Evolutionary conservation across 164 flowering plant genomes (phyloP).

Genomic region (Umbellularia californica): DNA sequence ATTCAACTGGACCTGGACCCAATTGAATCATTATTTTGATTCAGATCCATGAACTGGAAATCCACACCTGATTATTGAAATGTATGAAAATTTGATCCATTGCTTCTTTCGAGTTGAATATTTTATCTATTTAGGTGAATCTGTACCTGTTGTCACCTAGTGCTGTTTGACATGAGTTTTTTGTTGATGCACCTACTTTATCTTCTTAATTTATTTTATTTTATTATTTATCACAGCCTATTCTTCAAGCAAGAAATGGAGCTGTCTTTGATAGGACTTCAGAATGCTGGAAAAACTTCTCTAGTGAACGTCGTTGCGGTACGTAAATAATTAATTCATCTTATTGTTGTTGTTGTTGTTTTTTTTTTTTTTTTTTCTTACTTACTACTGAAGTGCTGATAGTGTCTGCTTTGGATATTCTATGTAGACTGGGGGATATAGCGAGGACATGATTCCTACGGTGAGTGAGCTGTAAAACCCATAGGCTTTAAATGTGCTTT

Average conservation of each 20-base stretch:
- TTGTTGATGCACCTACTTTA: background rate
- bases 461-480: constrained; percentile 35
- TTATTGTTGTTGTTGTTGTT: background rate
- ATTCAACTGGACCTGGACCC: background rate
- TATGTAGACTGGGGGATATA: constrained; percentile 85
- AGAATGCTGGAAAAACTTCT: constrained; percentile 94
- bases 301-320: constrained; percentile 92
- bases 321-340: constrained; percentile 22
- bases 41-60: background rate
- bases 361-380: no score
- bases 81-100: no score
- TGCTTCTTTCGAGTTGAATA: background rate
- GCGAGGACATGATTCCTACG: constrained; percentile 97
- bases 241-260: constrained; percentile 98
- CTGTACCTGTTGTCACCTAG: background rate
- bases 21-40: background rate
- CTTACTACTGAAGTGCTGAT: background rate
- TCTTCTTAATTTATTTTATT: background rate
- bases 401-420: constrained; percentile 6
- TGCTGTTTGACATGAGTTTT: background rate
- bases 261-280: constrained; percentile 88
- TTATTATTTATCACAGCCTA: constrained; percentile 48
- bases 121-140: background rate
- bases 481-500: constrained; percentile 4
- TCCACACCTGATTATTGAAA: no score